A percentile compares a stretch with the other conserved stretches of the same genome.
These are phyloP conservation scores for Mortierella sp. DNA, from an alignment of 371 early-diverging fungal genomes.

Conservation along the genomic window DNA sequence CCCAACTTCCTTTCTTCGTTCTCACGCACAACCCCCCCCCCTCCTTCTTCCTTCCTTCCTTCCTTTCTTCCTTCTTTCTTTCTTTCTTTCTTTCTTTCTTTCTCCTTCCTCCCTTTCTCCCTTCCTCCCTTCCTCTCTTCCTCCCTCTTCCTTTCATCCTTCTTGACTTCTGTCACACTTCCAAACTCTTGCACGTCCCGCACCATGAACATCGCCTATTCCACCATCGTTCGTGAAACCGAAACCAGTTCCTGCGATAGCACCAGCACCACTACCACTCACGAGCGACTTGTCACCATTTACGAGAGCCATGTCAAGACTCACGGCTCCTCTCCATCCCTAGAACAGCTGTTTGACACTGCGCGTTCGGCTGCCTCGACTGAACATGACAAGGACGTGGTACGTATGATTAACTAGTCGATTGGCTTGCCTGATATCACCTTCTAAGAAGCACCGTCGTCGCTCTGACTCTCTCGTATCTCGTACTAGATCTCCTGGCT, in stretches of 20 bases:
- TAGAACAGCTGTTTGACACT: slow-evolving; percentile 50
- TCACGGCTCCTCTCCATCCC: slow-evolving; percentile 25
- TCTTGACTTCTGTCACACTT: background rate
- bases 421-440: too few species aligned
- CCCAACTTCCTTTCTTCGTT: slow-evolving; percentile 4
- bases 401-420: slow-evolving; percentile 11
- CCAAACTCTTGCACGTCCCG: background rate
- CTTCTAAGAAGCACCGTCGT: background rate
- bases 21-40: background rate
- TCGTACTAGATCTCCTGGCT: slow-evolving; percentile 44
- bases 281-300: slow-evolving; percentile 15
- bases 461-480: background rate
- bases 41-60: background rate
- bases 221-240: slow-evolving; percentile 30
- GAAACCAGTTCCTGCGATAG: background rate
- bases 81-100: background rate
- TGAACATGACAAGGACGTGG: slow-evolving; percentile 54
- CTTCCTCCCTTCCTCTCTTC: background rate
- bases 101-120: background rate
- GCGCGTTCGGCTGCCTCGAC: slow-evolving; percentile 50
- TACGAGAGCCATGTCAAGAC: slow-evolving; percentile 28
- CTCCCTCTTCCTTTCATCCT: background rate
- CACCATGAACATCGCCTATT: slow-evolving; percentile 24
- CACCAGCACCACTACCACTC: slow-evolving; percentile 1
- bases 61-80: background rate